phyloP scores from a whole-genome alignment of 208 protist genomes.

The Acanthamoeba castellanii region DNA sequence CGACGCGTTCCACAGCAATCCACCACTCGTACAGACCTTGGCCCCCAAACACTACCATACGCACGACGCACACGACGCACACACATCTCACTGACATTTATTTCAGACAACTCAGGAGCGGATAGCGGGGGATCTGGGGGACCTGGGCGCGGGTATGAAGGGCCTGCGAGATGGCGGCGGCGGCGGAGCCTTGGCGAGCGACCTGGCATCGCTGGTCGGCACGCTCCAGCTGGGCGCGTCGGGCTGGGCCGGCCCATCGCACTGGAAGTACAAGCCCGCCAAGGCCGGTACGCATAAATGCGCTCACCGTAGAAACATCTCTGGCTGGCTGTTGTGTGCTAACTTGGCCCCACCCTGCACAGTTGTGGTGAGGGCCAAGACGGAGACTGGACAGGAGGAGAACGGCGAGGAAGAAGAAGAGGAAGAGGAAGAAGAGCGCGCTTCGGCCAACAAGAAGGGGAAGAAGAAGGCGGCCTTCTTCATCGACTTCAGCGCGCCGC shows the following conservation, averaged over 20 bases:
- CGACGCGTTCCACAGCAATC: too few relatives aligned
- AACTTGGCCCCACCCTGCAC: background rate
- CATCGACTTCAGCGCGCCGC: constrained; percentile 17
- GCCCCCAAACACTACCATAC: too few relatives aligned
- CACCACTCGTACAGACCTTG: too few relatives aligned
- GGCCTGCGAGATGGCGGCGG: too few relatives aligned
- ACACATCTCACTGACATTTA: too few relatives aligned
- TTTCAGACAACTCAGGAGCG: too few relatives aligned
- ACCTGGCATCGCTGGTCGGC: background rate
- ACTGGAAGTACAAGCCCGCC: constrained; percentile 44
- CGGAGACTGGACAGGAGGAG: background rate
- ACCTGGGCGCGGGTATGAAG: too few relatives aligned
- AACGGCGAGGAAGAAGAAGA: background rate
- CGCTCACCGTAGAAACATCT: background rate
- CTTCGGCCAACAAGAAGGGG: background rate
- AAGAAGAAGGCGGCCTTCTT: constrained; percentile 9
- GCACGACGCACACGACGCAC: too few relatives aligned
- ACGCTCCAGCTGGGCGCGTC: background rate
- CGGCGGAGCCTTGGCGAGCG: background rate
- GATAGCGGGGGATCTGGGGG: too few relatives aligned
- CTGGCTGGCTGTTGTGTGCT: too few relatives aligned
- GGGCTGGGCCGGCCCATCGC: constrained; percentile 27
- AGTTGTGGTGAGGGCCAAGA: background rate
- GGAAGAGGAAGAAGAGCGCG: background rate
- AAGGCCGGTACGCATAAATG: background rate